Evolutionary conservation across 2,329 filamentous ascomycete species (phyloP), one percentile per base, ranked within the genome.

Genomic region (Didymella sp.): DNA sequence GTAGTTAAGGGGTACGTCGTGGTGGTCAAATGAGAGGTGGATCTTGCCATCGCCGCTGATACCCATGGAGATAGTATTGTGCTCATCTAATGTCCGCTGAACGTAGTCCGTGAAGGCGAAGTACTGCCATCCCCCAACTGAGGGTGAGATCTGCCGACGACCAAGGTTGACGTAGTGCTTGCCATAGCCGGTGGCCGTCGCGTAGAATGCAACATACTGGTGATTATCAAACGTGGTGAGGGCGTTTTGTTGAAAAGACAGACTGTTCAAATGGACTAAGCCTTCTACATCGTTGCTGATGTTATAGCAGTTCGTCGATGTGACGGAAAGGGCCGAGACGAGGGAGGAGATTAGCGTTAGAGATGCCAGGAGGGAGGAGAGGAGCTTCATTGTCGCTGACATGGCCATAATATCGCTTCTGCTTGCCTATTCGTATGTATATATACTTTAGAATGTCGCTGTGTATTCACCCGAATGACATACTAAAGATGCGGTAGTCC

Each of bases 11-110:
- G 71, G 71, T 1, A 74, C 71, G 31, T 75, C 72, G 55, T 84
- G 81, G 58, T 83, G 82, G 51, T 84, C 81, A 60, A 82, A 84
- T 7, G 79, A 80, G 4, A 84, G 66, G 57, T 84, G 82, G 22
- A 84, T 82, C n/a, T 79, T 82, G 41, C 81, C 81, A 57, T 84
- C 81, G 1, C 78, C 80, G 41, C 77, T 82, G 40, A 83, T 79
- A 2, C 81, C 82, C 60, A 84, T 75, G 66, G 81, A 81, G 42
- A 83, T 79, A 3, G 81, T 83, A 57, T 84, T 84, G 64, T 84
- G 82, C 3, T 81, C 81, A 55, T 84, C 82, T 40, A 83, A 77
- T 1, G 76, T 78, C 12, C 75, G 80, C 63, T 84, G 81, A 15
- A 78, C 71, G 44, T 84, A 84, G 65, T 83, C 82, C 1, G 76